These are phyloP conservation scores for Pterula multifida DNA, from an alignment of 1,284 basidiomycete genomes.

Conservation along the genomic window DNA sequence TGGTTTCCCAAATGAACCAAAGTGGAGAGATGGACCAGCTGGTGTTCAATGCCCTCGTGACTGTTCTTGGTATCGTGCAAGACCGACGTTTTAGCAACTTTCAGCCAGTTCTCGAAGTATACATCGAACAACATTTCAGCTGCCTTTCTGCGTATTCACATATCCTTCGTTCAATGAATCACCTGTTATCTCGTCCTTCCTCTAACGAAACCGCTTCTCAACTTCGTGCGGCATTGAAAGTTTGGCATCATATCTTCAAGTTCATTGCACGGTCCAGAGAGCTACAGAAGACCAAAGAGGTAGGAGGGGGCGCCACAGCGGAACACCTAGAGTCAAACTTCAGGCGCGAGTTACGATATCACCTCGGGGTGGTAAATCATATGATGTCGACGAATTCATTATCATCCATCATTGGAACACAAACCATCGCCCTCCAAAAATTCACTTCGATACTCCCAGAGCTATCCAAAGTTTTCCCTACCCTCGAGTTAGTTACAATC, in stretches of 20 bases:
- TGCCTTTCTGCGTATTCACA: constrained; percentile 69
- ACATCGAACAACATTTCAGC: constrained; percentile 84
- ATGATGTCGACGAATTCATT: constrained; percentile 82
- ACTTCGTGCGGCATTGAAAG: constrained; percentile 84
- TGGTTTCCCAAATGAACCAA: constrained; percentile 67
- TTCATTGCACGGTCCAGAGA: constrained; percentile 85
- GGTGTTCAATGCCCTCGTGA: constrained; percentile 86
- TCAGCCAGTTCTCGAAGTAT: constrained; percentile 85
- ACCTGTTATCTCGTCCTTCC: constrained; percentile 66
- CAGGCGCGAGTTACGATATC: constrained; percentile 68
- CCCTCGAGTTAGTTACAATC: constrained; percentile 74
- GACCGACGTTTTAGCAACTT: constrained; percentile 96
- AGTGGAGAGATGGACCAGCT: constrained; percentile 74
- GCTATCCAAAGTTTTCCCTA: constrained; percentile 68
- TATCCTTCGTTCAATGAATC: constrained; percentile 80
- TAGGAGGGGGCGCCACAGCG: constrained; percentile 68
- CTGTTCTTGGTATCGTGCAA: constrained; percentile 81
- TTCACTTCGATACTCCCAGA: constrained; percentile 90
- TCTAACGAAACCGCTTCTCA: constrained; percentile 65
- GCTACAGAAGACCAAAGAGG: constrained; percentile 75
- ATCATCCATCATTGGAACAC: constrained; percentile 85
- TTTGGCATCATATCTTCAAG: constrained; percentile 94
- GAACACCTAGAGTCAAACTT: constrained; percentile 82
- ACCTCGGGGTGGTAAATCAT: constrained; percentile 73
- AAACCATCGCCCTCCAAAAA: constrained; percentile 88